Percentiles rank a stretch among this genome's conserved stretches.
Evolutionary conservation across 2,329 filamentous ascomycete species (phyloP).

Genomic region (Pseudopyrenochaeta lycopersici): DNA sequence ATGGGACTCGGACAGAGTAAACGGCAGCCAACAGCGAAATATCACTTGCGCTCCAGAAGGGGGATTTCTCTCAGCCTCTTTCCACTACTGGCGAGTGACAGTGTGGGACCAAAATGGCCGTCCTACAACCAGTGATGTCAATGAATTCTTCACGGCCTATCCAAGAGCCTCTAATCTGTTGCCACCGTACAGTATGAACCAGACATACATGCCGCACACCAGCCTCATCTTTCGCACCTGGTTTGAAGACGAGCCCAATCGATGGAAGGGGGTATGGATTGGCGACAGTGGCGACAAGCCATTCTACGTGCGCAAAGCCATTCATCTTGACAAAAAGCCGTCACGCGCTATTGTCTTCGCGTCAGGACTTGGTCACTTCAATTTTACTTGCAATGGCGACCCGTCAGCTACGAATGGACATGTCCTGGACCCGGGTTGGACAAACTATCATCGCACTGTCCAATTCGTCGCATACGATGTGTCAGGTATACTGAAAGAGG

Average conservation of each 20-base stretch:
- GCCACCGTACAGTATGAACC: conserved; percentile 55
- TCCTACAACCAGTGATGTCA: conserved; percentile 29
- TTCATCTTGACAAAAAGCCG: conserved; percentile 41
- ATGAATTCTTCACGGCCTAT: conserved; percentile 54
- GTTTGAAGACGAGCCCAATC: conserved; percentile 53
- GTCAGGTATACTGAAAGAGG: conserved; percentile 41
- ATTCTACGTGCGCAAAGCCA: conserved; percentile 49
- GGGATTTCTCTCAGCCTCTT: conserved; percentile 49
- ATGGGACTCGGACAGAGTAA: conserved; percentile 33
- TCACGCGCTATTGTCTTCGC: conserved; percentile 48
- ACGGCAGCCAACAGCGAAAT: conserved; percentile 35
- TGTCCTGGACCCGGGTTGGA: conserved; percentile 48
- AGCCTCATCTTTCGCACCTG: conserved; percentile 54
- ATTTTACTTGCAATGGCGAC: conserved; percentile 49
- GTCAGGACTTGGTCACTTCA: conserved; percentile 54
- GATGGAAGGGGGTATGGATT: conserved; percentile 55
- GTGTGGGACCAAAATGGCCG: conserved; percentile 49
- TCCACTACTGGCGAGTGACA: conserved; percentile 50
- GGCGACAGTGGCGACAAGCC: conserved; percentile 53
- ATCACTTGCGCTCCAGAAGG: conserved; percentile 36
- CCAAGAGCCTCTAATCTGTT: conserved; percentile 44
- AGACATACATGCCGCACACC: conserved; percentile 55
- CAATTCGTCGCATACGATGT: conserved; percentile 58
- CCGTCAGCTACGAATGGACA: conserved; percentile 44
- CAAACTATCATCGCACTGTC: conserved; percentile 52